Conservation (phyloP, 352 stramenopile genomes). For the Pythium periplocum region DNA sequence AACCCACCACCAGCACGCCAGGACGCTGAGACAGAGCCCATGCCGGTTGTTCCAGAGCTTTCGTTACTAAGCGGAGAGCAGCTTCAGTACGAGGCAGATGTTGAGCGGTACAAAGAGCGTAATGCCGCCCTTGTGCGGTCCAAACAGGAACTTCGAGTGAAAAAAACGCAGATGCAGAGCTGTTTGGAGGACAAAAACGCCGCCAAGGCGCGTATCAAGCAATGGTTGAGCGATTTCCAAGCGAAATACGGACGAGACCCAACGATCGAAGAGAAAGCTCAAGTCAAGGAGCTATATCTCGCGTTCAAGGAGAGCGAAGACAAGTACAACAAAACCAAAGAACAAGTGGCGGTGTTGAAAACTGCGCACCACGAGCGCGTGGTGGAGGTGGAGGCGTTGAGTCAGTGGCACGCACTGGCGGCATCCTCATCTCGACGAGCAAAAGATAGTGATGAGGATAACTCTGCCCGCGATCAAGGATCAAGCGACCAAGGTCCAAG, state of each 20-base stretch:
- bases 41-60: neutral
- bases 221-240: conserved; percentile 60
- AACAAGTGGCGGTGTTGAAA: conserved; percentile 31
- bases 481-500: neutral
- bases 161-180: conserved; percentile 29
- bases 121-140: conserved; percentile 40
- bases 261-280: conserved; percentile 71
- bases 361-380: conserved; percentile 37
- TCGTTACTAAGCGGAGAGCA: conserved; percentile 7
- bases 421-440: neutral
- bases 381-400: conserved; percentile 40
- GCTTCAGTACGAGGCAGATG: conserved; percentile 37
- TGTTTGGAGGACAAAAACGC: conserved; percentile 37
- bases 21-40: too few species aligned
- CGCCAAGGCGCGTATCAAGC: conserved; percentile 57
- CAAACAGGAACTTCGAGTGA: conserved; percentile 27
- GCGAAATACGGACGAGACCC: conserved; percentile 38
- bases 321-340: conserved; percentile 37
- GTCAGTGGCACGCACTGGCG: conserved; percentile 41
- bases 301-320: conserved; percentile 71
- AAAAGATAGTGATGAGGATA: too few species aligned
- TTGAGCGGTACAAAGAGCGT: conserved; percentile 34
- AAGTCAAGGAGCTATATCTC: conserved; percentile 72
- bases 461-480: too few species aligned
- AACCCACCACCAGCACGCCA: too few species aligned